Conservation (phyloP, 306 rosid species). For the Cucurbita argyrosperma region DNA sequence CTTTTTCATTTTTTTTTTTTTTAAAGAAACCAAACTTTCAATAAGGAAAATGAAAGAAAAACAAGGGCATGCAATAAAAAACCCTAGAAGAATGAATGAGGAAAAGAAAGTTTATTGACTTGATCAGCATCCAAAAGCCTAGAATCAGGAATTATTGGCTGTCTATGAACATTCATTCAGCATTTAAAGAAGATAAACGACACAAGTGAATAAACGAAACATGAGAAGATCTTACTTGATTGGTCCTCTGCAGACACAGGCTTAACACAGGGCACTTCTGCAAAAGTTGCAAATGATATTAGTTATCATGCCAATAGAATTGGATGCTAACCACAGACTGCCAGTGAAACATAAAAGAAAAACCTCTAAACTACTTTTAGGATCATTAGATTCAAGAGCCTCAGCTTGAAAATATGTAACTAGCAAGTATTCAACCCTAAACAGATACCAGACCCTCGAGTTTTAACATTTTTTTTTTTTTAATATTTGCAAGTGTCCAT, state of each 20-base stretch:
- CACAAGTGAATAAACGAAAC: constrained; percentile 1
- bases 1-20: too few relatives aligned
- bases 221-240: constrained; percentile 27
- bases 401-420: background rate
- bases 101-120: background rate
- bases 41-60: background rate
- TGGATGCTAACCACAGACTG: background rate
- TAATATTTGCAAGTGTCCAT: too few relatives aligned
- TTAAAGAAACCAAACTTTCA: background rate
- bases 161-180: background rate
- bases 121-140: background rate
- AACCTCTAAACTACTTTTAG: background rate
- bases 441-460: too few relatives aligned
- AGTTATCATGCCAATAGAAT: background rate
- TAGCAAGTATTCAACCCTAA: background rate
- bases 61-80: background rate
- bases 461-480: too few relatives aligned
- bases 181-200: background rate
- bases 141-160: background rate
- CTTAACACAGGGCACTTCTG: constrained; percentile 52
- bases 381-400: background rate
- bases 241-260: constrained; percentile 10
- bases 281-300: constrained; percentile 9
- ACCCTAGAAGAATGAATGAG: background rate
- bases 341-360: background rate